These are phyloP conservation scores for Aspergillus pseudoglaucus DNA, from an alignment of 2,329 filamentous ascomycete genomes.

Conservation along the genomic window DNA sequence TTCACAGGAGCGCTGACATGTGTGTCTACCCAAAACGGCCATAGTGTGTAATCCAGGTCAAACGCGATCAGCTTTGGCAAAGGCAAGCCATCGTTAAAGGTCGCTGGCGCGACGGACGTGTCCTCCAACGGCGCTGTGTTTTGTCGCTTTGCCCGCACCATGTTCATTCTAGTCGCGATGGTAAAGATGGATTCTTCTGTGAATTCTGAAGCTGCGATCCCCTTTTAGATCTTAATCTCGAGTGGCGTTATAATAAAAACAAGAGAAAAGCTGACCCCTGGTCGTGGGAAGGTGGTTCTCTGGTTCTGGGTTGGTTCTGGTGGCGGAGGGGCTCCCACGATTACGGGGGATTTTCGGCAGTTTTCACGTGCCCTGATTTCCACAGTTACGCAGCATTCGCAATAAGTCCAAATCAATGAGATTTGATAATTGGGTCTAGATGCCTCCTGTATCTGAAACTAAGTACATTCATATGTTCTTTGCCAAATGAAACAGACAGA, in stretches of 20 bases:
- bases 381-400: too few species aligned
- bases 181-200: background rate
- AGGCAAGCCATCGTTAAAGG: conserved; percentile 60
- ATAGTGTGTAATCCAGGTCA: conserved; percentile 97
- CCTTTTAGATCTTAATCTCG: too few species aligned
- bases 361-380: too few species aligned
- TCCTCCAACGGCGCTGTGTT: conserved; percentile 30
- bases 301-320: too few species aligned
- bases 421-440: too few species aligned
- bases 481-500: background rate
- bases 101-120: conserved; percentile 41
- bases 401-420: too few species aligned
- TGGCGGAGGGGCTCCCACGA: too few species aligned
- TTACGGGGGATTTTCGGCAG: too few species aligned
- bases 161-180: conserved; percentile 8
- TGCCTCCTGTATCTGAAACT: too few species aligned
- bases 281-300: too few species aligned
- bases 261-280: too few species aligned
- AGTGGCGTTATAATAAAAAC: too few species aligned
- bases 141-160: conserved; percentile 31
- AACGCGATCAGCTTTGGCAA: conserved; percentile 82
- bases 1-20: conserved; percentile 73
- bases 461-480: background rate
- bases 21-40: conserved; percentile 97
- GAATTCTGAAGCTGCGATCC: background rate